phyloP scores from a whole-genome alignment of 2,329 filamentous ascomycete genomes.

The Trichoderma arundinaceum region DNA sequence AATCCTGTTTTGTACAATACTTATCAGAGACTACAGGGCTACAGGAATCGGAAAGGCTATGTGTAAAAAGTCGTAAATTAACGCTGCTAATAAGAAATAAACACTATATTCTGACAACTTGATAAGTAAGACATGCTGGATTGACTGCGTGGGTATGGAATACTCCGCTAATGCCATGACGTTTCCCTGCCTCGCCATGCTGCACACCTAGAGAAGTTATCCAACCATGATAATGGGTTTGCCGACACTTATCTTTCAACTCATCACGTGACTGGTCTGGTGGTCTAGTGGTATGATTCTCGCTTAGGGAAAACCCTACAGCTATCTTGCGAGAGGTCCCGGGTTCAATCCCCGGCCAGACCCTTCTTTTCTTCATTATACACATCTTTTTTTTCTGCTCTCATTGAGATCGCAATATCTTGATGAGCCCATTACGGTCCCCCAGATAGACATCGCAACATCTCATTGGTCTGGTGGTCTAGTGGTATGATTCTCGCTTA shows the following conservation, averaged over 20 bases:
- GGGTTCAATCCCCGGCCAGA: constrained; percentile 55
- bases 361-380: constrained; percentile 40
- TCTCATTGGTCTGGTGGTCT: constrained; percentile 28
- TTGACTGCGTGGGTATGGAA: too few species aligned
- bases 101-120: too few species aligned
- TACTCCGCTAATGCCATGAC: too few species aligned
- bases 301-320: constrained; percentile 63
- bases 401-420: not conserved
- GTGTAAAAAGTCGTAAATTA: too few species aligned
- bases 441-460: not conserved
- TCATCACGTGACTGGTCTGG: constrained; percentile 28
- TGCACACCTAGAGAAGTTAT: too few species aligned
- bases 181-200: too few species aligned
- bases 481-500: constrained; percentile 32
- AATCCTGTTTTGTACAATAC: too few species aligned
- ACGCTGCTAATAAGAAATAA: too few species aligned
- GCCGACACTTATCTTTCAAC: not conserved
- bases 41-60: too few species aligned
- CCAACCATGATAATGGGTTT: not conserved
- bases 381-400: not conserved
- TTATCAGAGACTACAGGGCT: too few species aligned
- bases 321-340: constrained; percentile 52
- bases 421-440: constrained; percentile 3
- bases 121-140: too few species aligned
- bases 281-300: constrained; percentile 68